Percentiles rank a stretch among this genome's conserved stretches.
phyloP scores from a whole-genome alignment of 768 basidiomycete species.

The Phaffia tasmanica region DNA sequence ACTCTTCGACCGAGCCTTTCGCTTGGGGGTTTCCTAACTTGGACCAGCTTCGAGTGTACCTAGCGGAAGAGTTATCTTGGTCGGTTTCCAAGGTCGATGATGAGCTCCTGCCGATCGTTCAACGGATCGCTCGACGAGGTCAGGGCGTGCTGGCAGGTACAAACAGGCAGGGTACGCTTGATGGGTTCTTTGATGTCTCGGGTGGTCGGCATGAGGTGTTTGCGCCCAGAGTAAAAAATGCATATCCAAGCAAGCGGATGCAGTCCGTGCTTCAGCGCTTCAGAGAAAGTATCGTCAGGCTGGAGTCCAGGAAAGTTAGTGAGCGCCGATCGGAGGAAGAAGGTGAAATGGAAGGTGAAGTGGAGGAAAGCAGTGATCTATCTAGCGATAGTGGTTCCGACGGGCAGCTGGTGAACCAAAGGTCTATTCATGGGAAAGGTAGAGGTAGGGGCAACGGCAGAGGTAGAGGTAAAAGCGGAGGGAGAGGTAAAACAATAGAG shows the following conservation, averaged over 20 bases:
- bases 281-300: not conserved
- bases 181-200: constrained; percentile 60
- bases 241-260: constrained; percentile 10
- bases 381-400: not conserved
- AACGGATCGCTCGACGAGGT: constrained; percentile 68
- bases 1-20: constrained; percentile 24
- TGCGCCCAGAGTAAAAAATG: constrained; percentile 6
- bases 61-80: constrained; percentile 74
- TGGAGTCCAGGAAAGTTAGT: not conserved
- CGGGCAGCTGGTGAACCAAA: not conserved
- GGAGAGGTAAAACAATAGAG: no score
- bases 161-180: constrained; percentile 68
- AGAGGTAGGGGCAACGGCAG: no score
- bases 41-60: constrained; percentile 44
- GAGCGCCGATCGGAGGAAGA: not conserved
- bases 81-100: constrained; percentile 72
- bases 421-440: no score
- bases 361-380: not conserved
- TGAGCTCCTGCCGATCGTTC: constrained; percentile 79
- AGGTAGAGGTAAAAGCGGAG: no score
- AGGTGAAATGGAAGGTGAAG: not conserved
- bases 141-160: constrained; percentile 54
- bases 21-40: constrained; percentile 23
- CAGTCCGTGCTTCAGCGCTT: constrained; percentile 12
- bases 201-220: constrained; percentile 22